These are phyloP conservation scores for Aspergillus baeticus DNA, from an alignment of 495 filamentous ascomycete genomes.

Conservation along the genomic window DNA sequence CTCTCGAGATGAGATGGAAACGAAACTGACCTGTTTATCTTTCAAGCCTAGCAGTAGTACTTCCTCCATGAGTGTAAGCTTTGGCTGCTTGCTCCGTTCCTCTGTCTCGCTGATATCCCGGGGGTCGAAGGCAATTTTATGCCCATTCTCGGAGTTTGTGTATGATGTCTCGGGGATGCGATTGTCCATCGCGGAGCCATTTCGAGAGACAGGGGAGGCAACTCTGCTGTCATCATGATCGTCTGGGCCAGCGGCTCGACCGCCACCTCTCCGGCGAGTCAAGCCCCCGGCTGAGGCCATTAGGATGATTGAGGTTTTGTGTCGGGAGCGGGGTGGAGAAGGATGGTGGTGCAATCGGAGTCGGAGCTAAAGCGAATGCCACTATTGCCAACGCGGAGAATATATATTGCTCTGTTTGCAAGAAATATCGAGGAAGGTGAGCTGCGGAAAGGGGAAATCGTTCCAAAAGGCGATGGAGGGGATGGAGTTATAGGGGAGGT, in stretches of 20 bases:
- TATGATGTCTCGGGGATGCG: slow-evolving; percentile 84
- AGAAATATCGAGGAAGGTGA: neutral
- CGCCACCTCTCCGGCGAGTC: slow-evolving; percentile 73
- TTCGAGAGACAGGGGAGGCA: slow-evolving; percentile 64
- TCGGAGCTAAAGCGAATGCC: slow-evolving; percentile 26
- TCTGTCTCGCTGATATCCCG: slow-evolving; percentile 95
- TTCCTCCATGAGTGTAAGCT: slow-evolving; percentile 98
- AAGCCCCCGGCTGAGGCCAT: slow-evolving; percentile 72
- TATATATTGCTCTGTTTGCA: slow-evolving; percentile 2
- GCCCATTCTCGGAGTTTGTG: slow-evolving; percentile 90
- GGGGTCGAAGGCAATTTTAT: slow-evolving; percentile 98
- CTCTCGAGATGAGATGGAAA: neutral
- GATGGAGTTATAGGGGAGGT: slow-evolving; percentile 24
- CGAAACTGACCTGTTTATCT: slow-evolving; percentile 82
- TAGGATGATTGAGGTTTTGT: slow-evolving; percentile 23
- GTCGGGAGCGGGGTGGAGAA: slow-evolving; percentile 20
- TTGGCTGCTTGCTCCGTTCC: slow-evolving; percentile 96
- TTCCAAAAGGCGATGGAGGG: slow-evolving; percentile 16
- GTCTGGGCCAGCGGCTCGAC: slow-evolving; percentile 53
- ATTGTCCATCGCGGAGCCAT: slow-evolving; percentile 58
- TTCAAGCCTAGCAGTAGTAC: slow-evolving; percentile 91
- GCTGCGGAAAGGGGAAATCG: slow-evolving; percentile 4
- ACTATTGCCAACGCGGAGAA: slow-evolving; percentile 25
- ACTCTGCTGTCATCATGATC: slow-evolving; percentile 68
- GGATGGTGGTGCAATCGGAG: slow-evolving; percentile 11